A percentile compares a stretch with the other conserved stretches of the same genome.
Evolutionary conservation across 2,329 filamentous ascomycete species (phyloP).

Genomic region (Fusarium hostae): DNA sequence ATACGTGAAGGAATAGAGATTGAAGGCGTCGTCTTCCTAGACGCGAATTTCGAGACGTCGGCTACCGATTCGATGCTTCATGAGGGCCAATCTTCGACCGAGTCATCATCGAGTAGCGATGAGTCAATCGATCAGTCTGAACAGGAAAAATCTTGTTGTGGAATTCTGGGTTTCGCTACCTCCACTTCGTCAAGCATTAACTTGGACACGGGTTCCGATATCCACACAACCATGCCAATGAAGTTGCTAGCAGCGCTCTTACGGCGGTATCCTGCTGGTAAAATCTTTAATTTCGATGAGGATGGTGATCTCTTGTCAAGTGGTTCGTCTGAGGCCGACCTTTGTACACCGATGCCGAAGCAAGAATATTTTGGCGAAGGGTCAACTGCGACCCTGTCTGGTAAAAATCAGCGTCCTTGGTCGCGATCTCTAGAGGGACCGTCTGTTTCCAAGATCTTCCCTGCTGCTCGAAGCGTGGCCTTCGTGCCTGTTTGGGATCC

Average conservation of each 20-base stretch:
- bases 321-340: constrained; percentile 48
- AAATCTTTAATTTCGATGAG: constrained; percentile 58
- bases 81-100: constrained; percentile 29
- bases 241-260: constrained; percentile 54
- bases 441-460: constrained; percentile 50
- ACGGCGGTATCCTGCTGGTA: constrained; percentile 58
- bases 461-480: constrained; percentile 57
- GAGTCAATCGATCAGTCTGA: constrained; percentile 29
- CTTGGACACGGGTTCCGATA: constrained; percentile 28
- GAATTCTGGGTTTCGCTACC: constrained; percentile 54
- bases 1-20: constrained; percentile 56
- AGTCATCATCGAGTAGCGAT: constrained; percentile 43
- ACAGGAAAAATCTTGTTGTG: constrained; percentile 39
- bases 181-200: constrained; percentile 49
- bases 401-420: constrained; percentile 2
- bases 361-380: background rate
- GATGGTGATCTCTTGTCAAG: constrained; percentile 50
- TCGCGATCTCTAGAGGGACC: constrained; percentile 14
- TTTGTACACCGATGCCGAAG: background rate
- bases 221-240: constrained; percentile 50
- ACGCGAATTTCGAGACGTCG: constrained; percentile 43
- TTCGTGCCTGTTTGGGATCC: constrained; percentile 62
- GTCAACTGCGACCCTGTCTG: background rate
- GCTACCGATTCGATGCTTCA: constrained; percentile 26
- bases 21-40: constrained; percentile 51